Conservation (phyloP, 2,329 filamentous ascomycete species). For the Beauveria rudraprayagi region DNA sequence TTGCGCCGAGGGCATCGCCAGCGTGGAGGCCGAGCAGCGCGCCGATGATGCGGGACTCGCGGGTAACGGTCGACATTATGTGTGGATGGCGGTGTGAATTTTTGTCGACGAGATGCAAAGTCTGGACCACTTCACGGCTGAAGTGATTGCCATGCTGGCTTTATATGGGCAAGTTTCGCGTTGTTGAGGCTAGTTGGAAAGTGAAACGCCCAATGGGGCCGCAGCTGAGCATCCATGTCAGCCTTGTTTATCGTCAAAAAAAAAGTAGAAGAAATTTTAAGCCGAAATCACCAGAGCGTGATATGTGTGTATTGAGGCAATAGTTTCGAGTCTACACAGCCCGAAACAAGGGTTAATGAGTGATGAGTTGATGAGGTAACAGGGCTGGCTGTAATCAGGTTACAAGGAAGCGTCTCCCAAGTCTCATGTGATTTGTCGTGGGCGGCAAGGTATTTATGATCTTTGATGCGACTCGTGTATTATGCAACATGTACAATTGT, state of each 20-base stretch:
- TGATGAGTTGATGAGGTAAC: conserved; percentile 1
- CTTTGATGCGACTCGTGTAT: too few species aligned
- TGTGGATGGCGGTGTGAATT: background rate
- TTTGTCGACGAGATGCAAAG: background rate
- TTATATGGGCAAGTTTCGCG: background rate
- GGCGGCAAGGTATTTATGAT: too few species aligned
- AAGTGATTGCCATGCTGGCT: background rate
- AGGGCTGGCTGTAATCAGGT: background rate
- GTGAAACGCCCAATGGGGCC: background rate
- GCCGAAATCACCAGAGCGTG: conserved; percentile 33
- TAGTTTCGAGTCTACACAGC: conserved; percentile 21
- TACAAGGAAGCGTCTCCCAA: background rate
- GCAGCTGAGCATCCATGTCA: background rate
- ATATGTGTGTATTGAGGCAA: conserved; percentile 27
- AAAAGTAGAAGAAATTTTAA: conserved; percentile 20
- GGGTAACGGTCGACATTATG: background rate
- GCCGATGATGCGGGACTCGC: conserved; percentile 27
- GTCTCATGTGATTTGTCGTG: background rate
- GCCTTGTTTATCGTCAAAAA: too few species aligned
- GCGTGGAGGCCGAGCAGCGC: conserved; percentile 39
- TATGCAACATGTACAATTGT: too few species aligned
- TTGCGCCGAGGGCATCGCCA: conserved; percentile 39
- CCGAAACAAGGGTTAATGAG: conserved; percentile 17
- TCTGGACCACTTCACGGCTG: background rate
- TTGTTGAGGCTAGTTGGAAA: background rate